Base-by-base conservation (phyloP, 2,329 filamentous ascomycete species). In the Cladobotryum mycophilum region DNA sequence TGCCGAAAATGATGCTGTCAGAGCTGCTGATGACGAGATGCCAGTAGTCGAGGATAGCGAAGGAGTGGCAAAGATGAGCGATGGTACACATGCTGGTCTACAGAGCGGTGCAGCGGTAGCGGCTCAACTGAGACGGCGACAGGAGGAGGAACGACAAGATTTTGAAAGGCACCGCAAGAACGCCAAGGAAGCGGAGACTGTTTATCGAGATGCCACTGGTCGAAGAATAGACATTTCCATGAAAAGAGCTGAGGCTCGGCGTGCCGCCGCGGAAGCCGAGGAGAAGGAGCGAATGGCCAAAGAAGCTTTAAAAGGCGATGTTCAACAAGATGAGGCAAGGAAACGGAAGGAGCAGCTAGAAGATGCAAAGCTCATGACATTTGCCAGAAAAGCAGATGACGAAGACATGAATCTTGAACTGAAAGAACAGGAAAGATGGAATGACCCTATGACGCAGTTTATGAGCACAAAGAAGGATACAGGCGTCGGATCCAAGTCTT, bases 141-240 rank as follows among this genome's bases (percentile, higher is more conserved):
- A 85, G 56, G 79, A 76, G 12, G 80, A 84, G 57, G 85, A 90
- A 53, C 67, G 68, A n/a, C 70, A 70, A 13, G 72, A 75, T 20
- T 80, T 78, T 60, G 71, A 76, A 53, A 60, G 56, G 55, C 69
- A 67, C 60, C 58, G 64, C 34, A 75, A 70, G 52, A 71, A 66
- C 55, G 67, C 66, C 38, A 70, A 74, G 51, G 79, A 80, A 33
- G 79, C 85, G 60, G 89, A 96, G 69, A 95, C 92, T 0, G 90
- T 96, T 20, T 96, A 97, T 67, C 87, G 93, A 60, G 93, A 99
- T 69, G 93, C 95, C 11, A 93, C 88, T 3, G 93, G 93, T 12
- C 81, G 91, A n/a, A 85, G 95, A 49, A 91, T 99, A 56, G 95
- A 99, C 63, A 81, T 97, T 20, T 84, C 85, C 15, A 89, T 96